phyloP scores from a whole-genome alignment of 2,329 filamentous ascomycete species.

The Meredithiella fracta region DNA sequence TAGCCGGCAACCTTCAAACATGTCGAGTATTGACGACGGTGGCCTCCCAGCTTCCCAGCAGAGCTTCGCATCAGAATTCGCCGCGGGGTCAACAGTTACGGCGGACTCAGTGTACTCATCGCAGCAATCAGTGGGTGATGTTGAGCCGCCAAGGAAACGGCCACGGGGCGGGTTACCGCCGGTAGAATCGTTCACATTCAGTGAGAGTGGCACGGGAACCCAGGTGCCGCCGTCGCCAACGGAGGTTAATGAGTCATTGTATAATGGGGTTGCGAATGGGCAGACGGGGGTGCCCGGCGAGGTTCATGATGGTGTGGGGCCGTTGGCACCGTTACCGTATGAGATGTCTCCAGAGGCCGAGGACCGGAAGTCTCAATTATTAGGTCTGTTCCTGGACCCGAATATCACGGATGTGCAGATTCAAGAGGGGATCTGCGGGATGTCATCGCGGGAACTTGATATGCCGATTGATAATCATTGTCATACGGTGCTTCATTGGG shows the following conservation, averaged over 20 bases:
- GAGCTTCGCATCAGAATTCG: slow-evolving; percentile 62
- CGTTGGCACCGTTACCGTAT: slow-evolving; percentile 48
- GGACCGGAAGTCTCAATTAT: slow-evolving; percentile 63
- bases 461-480: slow-evolving; percentile 79
- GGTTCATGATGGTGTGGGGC: slow-evolving; percentile 33
- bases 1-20: slow-evolving; percentile 48
- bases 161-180: slow-evolving; percentile 40
- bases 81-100: slow-evolving; percentile 33
- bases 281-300: background rate
- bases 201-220: slow-evolving; percentile 27
- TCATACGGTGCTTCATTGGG: slow-evolving; percentile 91
- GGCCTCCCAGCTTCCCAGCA: slow-evolving; percentile 67
- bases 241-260: slow-evolving; percentile 65
- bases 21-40: slow-evolving; percentile 47
- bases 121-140: slow-evolving; percentile 31
- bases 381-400: slow-evolving; percentile 68
- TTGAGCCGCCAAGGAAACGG: slow-evolving; percentile 69
- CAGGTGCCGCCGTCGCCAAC: slow-evolving; percentile 54
- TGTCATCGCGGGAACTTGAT: slow-evolving; percentile 70
- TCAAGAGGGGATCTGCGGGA: slow-evolving; percentile 58
- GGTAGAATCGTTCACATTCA: slow-evolving; percentile 38
- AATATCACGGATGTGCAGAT: slow-evolving; percentile 52
- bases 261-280: slow-evolving; percentile 30
- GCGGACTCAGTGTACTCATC: slow-evolving; percentile 12
- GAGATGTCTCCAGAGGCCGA: slow-evolving; percentile 50